Evolutionary conservation across 305 asterid genomes (phyloP), one percentile per base, ranked within the genome.

Genomic region (Solanum chacoense): DNA sequence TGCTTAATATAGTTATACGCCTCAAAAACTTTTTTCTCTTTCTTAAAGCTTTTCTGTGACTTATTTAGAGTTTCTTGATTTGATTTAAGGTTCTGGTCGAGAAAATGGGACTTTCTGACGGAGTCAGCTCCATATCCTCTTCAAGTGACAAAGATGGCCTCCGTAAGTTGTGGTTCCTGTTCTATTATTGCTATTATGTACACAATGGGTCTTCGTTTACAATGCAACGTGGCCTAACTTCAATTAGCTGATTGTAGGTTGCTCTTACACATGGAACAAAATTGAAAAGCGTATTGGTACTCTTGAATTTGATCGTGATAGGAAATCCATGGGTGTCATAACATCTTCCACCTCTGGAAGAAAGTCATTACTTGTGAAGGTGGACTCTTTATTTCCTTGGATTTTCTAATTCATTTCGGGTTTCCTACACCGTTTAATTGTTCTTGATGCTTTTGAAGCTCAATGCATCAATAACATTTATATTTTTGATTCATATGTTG

Each of bases 241-340:
- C 63, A 34, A 71, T 20, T 50, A 16, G 22, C 88, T 88, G 84
- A 71, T 72, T 84, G 45, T 91, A 98, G 99, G 93, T 85, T 98
- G 98, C 92, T 95, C 96, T 90, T 36, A 90, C 89, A 32, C 89
- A 50, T 98, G 99, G 99, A 95, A 93, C 91, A 91, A 91, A 87
- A 88, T 93, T 89, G 98, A 96, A 87, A 87, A 91, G 87, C 94
- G 99, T 78, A 95, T 98, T 91, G 99, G 98, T 36, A 98, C 99
- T 88, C 99, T 96, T 71, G 99, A 96, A 92, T 96, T 95, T 91
- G 99, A 96, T 42, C 98, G 97, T 84, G 98, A 96, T 92, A 94
- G 99, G 90, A 95, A 96, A 92, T 96, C 99, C 74, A 96, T 96
- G 99, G 98, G 98, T 74, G 98, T 96, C 85, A 94, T 96, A 89